Evolutionary conservation across 2,329 filamentous ascomycete genomes (phyloP).

Genomic region (Fonsecaea nubica): DNA sequence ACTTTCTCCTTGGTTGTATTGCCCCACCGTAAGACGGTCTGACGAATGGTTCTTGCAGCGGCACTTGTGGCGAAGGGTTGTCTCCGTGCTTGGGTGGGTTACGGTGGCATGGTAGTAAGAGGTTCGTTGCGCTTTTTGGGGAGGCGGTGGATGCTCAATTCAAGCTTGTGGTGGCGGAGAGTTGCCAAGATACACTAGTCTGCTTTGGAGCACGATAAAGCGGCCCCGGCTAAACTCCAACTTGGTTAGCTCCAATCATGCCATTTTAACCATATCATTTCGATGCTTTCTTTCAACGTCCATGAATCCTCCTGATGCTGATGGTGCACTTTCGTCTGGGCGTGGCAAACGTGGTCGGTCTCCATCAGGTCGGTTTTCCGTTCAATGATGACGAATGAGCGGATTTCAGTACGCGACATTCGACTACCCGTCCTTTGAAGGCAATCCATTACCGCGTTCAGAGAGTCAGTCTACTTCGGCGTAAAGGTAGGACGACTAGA

Average conservation of each 20-base stretch:
- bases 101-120: background rate
- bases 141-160: background rate
- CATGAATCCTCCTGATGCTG: background rate
- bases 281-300: background rate
- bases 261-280: background rate
- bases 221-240: background rate
- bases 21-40: background rate
- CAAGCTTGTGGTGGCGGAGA: background rate
- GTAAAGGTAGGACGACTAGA: too few relatives aligned
- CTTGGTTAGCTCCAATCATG: background rate
- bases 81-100: background rate
- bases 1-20: background rate
- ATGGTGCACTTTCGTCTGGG: background rate
- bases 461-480: background rate
- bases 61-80: background rate
- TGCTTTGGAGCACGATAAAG: background rate
- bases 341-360: background rate
- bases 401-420: background rate
- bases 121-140: background rate
- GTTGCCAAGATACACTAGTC: background rate
- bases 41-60: conserved; percentile 2
- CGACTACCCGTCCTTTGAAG: background rate
- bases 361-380: background rate
- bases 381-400: background rate
- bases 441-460: background rate